phyloP scores from a whole-genome alignment of 164 flowering plant genomes.

The Vitis amurensis region DNA sequence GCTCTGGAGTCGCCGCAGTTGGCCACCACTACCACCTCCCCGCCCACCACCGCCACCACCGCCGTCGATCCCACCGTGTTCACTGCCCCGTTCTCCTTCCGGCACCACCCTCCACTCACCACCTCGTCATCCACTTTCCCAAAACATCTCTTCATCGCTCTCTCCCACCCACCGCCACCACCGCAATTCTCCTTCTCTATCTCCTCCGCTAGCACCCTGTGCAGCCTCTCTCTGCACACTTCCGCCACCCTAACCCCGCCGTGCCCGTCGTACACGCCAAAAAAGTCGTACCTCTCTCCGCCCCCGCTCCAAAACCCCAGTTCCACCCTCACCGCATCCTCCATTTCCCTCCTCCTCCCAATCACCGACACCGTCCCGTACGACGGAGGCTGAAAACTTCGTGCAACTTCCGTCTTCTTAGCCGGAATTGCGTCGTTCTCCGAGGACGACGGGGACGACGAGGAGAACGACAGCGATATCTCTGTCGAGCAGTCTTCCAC shows the following conservation, averaged over 20 bases:
- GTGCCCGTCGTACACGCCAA: constrained; percentile 84
- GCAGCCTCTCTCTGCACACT: constrained; percentile 57
- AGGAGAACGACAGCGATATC: constrained; percentile 13
- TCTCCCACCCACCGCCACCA: constrained; percentile 42
- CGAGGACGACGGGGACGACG: constrained; percentile 6
- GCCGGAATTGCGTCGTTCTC: constrained; percentile 8
- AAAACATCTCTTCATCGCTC: constrained; percentile 53
- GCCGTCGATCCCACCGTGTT: constrained; percentile 73
- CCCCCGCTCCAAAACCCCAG: constrained; percentile 24
- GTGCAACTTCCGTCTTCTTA: background rate
- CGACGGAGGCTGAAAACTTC: constrained; percentile 4
- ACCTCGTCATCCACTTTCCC: constrained; percentile 64
- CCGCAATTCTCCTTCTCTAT: constrained; percentile 18
- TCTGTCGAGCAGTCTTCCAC: background rate
- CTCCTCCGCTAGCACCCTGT: constrained; percentile 41
- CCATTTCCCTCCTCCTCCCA: constrained; percentile 83
- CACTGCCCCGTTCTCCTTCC: constrained; percentile 15
- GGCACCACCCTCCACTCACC: constrained; percentile 8
- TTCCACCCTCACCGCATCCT: constrained; percentile 64
- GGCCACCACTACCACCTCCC: constrained; percentile 59
- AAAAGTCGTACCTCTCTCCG: constrained; percentile 45
- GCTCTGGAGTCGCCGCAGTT: constrained; percentile 92
- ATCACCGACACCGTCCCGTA: constrained; percentile 60
- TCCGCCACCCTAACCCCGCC: constrained; percentile 72
- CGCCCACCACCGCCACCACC: constrained; percentile 66